A percentile compares a stretch with the other conserved stretches of the same genome.
Evolutionary conservation across 768 basidiomycete species (phyloP).

Genomic region (Pleurotus djamor): DNA sequence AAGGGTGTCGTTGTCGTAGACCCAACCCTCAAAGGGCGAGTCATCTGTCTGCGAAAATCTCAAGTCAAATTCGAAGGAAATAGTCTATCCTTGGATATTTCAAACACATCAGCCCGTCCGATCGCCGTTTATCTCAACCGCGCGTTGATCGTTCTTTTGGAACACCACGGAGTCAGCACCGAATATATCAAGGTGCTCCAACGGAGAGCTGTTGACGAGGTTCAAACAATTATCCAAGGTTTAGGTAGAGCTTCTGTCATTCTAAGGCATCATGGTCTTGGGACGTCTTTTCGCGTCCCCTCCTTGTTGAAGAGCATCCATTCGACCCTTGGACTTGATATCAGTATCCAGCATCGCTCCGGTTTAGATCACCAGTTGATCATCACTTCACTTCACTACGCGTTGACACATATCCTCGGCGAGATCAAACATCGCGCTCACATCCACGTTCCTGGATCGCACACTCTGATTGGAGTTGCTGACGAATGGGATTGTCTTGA

Average conservation of each 20-base stretch:
- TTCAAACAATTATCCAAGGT: slow-evolving; percentile 27
- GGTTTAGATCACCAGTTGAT: slow-evolving; percentile 30
- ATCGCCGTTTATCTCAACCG: slow-evolving; percentile 42
- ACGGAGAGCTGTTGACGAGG: slow-evolving; percentile 29
- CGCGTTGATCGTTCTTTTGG: slow-evolving; percentile 46
- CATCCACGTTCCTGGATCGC: slow-evolving; percentile 46
- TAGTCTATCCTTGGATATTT: slow-evolving; percentile 42
- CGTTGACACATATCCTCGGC: slow-evolving; percentile 43
- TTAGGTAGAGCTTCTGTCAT: slow-evolving; percentile 33
- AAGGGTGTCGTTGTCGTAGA: slow-evolving; percentile 49
- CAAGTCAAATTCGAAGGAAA: slow-evolving; percentile 46
- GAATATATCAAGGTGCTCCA: slow-evolving; percentile 35
- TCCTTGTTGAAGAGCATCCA: slow-evolving; percentile 37
- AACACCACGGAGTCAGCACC: slow-evolving; percentile 35
- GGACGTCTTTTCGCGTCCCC: slow-evolving; percentile 40
- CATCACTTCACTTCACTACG: slow-evolving; percentile 30
- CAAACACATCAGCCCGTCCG: slow-evolving; percentile 41
- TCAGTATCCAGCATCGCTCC: slow-evolving; percentile 6
- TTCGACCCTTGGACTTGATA: slow-evolving; percentile 24
- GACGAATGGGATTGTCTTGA: slow-evolving; percentile 46
- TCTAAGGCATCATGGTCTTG: slow-evolving; percentile 43
- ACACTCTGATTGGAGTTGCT: slow-evolving; percentile 50
- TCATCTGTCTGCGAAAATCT: slow-evolving; percentile 37
- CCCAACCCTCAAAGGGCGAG: slow-evolving; percentile 27
- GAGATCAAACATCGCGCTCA: slow-evolving; percentile 50